Conservation (phyloP, 208 protist genomes). For the Angomonas ambiguus region DNA sequence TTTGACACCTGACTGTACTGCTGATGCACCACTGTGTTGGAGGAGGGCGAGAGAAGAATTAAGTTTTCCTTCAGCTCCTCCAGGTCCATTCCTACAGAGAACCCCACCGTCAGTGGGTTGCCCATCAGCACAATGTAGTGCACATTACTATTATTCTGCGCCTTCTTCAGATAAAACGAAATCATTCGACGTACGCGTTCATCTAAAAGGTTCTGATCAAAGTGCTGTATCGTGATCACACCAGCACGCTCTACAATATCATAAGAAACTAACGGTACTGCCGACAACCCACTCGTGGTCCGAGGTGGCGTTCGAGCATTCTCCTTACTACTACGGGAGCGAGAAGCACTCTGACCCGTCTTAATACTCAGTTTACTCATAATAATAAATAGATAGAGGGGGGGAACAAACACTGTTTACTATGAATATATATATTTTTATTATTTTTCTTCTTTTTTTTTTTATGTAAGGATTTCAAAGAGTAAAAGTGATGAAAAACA, state of each 20-base stretch:
- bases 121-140: constrained; percentile 23
- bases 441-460: too few species aligned
- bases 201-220: not conserved
- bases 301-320: not conserved
- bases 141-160: constrained; percentile 8
- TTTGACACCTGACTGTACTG: not conserved
- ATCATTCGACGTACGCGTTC: constrained; percentile 5
- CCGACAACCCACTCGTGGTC: not conserved
- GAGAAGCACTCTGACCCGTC: not conserved
- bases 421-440: not conserved
- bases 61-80: constrained; percentile 7
- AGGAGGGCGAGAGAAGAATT: constrained; percentile 1
- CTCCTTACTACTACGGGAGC: not conserved
- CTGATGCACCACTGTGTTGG: not conserved
- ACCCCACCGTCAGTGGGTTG: not conserved
- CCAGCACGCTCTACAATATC: constrained; percentile 14
- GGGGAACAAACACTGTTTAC: too few species aligned
- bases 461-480: not conserved
- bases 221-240: constrained; percentile 18
- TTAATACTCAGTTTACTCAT: not conserved
- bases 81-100: constrained; percentile 25
- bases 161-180: constrained; percentile 1
- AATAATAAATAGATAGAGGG: too few species aligned
- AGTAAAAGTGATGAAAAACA: not conserved
- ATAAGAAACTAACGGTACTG: constrained; percentile 1